Evolutionary conservation across 176 grass and related monocot species (phyloP).

Genomic region (Rhipidocladum racemiflorum): DNA sequence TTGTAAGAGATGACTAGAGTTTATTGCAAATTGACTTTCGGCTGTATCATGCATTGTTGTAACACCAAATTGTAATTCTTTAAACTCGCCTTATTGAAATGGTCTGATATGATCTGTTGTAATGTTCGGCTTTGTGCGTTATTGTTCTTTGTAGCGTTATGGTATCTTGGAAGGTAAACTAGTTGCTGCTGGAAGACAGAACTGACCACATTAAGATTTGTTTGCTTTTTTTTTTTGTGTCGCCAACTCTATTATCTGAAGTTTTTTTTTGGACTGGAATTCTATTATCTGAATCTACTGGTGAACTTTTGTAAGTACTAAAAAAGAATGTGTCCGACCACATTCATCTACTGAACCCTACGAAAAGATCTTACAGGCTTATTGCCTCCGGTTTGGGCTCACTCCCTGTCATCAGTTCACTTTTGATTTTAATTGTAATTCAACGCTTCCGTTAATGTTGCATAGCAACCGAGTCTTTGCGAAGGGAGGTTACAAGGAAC

Average conservation of each 20-base stretch:
- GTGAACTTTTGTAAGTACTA: neutral
- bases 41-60: slow-evolving; percentile 30
- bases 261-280: neutral
- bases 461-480: neutral
- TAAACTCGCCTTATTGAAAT: neutral
- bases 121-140: neutral
- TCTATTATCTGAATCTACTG: neutral
- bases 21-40: slow-evolving; percentile 14
- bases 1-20: slow-evolving; percentile 35
- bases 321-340: neutral
- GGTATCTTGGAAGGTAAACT: neutral
- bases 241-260: neutral
- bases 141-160: neutral
- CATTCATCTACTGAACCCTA: neutral
- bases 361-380: neutral
- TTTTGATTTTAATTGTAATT: neutral
- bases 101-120: neutral
- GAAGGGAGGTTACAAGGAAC: neutral
- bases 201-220: neutral
- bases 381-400: neutral
- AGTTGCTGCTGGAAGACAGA: neutral
- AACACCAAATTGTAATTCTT: neutral
- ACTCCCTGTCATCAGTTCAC: neutral
- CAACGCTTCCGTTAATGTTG: neutral
- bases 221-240: neutral